A percentile compares a stretch with the other conserved stretches of the same genome.
These are phyloP conservation scores for Globisporangium recalcitrans DNA, from an alignment of 352 stramenopile species.

Conservation along the genomic window DNA sequence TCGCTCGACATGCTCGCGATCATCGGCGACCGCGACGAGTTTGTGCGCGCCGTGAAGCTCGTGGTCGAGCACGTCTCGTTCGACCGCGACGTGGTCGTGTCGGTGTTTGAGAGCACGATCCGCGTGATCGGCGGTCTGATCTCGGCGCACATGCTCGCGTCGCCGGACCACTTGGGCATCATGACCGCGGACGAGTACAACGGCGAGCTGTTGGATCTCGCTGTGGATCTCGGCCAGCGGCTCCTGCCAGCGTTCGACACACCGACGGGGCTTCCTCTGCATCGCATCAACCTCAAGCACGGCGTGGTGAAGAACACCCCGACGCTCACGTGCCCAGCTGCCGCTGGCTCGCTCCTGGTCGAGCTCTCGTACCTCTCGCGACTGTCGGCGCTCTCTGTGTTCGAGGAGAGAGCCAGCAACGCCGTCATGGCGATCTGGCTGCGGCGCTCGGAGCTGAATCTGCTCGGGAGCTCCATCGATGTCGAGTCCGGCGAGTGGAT, in stretches of 20 bases:
- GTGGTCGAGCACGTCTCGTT: constrained; percentile 63
- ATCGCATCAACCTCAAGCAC: constrained; percentile 92
- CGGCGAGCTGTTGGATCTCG: constrained; percentile 91
- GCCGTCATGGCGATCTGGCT: constrained; percentile 78
- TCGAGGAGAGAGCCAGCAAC: constrained; percentile 50
- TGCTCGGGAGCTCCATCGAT: constrained; percentile 95
- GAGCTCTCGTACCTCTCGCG: constrained; percentile 96
- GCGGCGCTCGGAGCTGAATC: constrained; percentile 73
- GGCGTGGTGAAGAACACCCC: constrained; percentile 70
- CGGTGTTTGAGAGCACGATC: constrained; percentile 92
- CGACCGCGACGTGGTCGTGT: constrained; percentile 87
- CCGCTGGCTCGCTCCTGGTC: constrained; percentile 93
- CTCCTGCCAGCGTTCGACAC: constrained; percentile 97
- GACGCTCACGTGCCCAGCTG: constrained; percentile 91
- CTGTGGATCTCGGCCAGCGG: constrained; percentile 91
- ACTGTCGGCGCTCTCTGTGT: constrained; percentile 45
- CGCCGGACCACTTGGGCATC: constrained; percentile 43
- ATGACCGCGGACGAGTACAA: constrained; percentile 81
- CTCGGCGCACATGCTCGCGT: constrained; percentile 86
- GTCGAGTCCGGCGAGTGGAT: constrained; percentile 83
- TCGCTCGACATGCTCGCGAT: constrained; percentile 88
- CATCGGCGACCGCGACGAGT: constrained; percentile 76
- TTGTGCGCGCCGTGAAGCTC: constrained; percentile 60
- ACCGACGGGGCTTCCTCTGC: constrained; percentile 92
- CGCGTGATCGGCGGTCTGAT: constrained; percentile 89